Evolutionary conservation across 1,284 basidiomycete species (phyloP).

Genomic region (Inonotus hispidus): DNA sequence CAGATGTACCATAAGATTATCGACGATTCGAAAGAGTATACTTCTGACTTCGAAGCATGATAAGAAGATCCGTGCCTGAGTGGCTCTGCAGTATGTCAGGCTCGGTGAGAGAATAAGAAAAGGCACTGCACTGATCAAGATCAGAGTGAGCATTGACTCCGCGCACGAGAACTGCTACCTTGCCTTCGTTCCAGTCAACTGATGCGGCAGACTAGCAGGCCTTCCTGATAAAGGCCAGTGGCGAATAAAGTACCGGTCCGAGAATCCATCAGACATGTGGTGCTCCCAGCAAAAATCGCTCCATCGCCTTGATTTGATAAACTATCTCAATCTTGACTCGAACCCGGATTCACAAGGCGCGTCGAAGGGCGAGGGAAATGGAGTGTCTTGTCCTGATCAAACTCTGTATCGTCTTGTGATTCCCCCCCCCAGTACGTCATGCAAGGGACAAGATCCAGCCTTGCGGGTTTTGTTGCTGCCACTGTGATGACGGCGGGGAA

Average conservation of each 20-base stretch:
- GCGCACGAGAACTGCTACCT: neutral
- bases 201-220: slow-evolving; percentile 44
- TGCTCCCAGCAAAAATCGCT: slow-evolving; percentile 43
- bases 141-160: neutral
- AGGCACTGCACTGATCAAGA: neutral
- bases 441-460: slow-evolving; percentile 53
- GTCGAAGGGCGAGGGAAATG: slow-evolving; percentile 40
- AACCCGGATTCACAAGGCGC: slow-evolving; percentile 33
- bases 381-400: slow-evolving; percentile 41
- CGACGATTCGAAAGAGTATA: neutral
- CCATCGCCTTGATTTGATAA: slow-evolving; percentile 55
- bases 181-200: neutral
- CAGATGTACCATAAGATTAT: neutral
- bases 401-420: neutral
- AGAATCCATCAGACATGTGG: slow-evolving; percentile 46
- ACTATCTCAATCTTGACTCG: slow-evolving; percentile 44
- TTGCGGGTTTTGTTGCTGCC: slow-evolving; percentile 40
- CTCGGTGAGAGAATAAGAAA: neutral
- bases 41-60: neutral
- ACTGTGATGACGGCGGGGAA: slow-evolving; percentile 45
- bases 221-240: slow-evolving; percentile 52
- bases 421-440: slow-evolving; percentile 20
- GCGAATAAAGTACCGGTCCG: slow-evolving; percentile 43
- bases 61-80: neutral
- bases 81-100: neutral